A percentile compares a stretch with the other conserved stretches of the same genome.
phyloP scores from a whole-genome alignment of 208 protist species.

The Novymonas esmeraldas region DNA sequence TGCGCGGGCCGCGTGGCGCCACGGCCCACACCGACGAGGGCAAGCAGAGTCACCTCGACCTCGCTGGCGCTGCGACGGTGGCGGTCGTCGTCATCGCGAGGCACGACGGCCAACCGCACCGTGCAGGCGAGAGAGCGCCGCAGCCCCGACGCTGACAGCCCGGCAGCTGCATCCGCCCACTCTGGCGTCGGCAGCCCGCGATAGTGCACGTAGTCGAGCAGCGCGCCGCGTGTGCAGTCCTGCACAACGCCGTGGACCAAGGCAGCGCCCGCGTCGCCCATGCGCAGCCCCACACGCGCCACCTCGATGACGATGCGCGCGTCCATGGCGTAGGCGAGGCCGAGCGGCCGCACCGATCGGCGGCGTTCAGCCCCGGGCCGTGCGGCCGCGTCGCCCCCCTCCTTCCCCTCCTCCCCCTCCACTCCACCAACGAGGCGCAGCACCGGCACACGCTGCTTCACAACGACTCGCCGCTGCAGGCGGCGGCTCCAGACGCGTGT shows the following conservation, averaged over 20 bases:
- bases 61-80: neutral
- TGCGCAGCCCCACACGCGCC: conserved; percentile 45
- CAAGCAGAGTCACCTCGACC: neutral
- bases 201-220: conserved; percentile 40
- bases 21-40: neutral
- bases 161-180: conserved; percentile 17
- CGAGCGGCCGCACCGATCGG: conserved; percentile 31
- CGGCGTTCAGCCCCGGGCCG: conserved; percentile 7
- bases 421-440: conserved; percentile 35
- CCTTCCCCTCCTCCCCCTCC: conserved; percentile 4
- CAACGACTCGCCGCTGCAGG: conserved; percentile 37
- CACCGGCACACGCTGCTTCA: conserved; percentile 49
- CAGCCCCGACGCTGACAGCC: neutral
- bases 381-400: neutral
- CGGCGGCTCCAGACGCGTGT: conserved; percentile 41
- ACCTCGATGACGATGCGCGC: conserved; percentile 41
- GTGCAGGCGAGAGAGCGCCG: neutral
- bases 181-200: conserved; percentile 37
- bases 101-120: no score
- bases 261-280: conserved; percentile 40
- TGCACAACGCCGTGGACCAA: conserved; percentile 49
- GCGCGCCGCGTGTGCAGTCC: conserved; percentile 47
- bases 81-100: neutral
- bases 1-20: neutral
- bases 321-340: conserved; percentile 34